Evolutionary conservation across 108 stramenopile species (phyloP).

Genomic region (Cyclotella atomus): DNA sequence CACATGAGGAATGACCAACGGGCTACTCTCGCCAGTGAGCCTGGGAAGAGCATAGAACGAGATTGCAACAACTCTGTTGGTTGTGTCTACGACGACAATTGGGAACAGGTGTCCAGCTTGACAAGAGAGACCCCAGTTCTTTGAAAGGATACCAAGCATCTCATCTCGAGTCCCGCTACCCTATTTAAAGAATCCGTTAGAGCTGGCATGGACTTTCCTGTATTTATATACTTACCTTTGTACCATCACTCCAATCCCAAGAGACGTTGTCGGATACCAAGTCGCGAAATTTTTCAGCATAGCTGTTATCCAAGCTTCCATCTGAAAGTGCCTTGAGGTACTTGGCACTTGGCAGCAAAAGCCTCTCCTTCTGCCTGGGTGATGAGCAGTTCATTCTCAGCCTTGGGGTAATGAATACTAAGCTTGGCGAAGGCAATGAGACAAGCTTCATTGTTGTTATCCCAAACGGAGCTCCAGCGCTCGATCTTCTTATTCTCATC

Average conservation of each 20-base stretch:
- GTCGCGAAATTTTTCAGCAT: background rate
- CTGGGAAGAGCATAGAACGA: no score
- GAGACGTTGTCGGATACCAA: background rate
- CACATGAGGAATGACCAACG: no score
- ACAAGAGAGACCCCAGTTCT: no score
- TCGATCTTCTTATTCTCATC: background rate
- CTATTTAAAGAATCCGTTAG: no score
- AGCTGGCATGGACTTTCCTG: no score
- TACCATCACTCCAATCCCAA: conserved; percentile 19
- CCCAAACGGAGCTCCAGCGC: background rate
- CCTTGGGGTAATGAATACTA: background rate
- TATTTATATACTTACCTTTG: conserved; percentile 14
- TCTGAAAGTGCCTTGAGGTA: background rate
- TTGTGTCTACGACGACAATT: no score
- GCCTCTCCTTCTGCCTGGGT: background rate
- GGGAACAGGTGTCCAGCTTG: no score
- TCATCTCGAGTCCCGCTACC: no score
- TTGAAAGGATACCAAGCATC: no score
- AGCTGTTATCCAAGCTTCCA: conserved; percentile 6
- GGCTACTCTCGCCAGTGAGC: no score
- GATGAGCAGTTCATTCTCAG: background rate
- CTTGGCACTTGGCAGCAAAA: conserved; percentile 10
- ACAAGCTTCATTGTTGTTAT: background rate
- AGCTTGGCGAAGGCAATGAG: background rate
- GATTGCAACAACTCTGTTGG: no score